phyloP scores from a whole-genome alignment of 2,329 filamentous ascomycete species.

The Didymella segeticola region DNA sequence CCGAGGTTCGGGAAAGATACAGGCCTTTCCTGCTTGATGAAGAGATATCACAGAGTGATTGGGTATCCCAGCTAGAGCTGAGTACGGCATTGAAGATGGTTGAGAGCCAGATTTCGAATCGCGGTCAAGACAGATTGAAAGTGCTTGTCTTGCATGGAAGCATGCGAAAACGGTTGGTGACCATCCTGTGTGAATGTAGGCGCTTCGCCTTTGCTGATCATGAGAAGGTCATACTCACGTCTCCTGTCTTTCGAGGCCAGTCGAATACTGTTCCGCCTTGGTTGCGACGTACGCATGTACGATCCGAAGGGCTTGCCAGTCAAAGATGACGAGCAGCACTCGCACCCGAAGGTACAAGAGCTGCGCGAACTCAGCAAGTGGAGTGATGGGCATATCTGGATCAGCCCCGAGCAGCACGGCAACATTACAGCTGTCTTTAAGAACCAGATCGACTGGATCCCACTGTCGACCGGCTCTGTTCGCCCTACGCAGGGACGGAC shows the following conservation, averaged over 20 bases:
- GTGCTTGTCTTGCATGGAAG: conserved; percentile 69
- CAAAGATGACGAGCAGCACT: conserved; percentile 67
- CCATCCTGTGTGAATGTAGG: no score
- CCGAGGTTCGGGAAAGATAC: conserved; percentile 56
- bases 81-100: conserved; percentile 60
- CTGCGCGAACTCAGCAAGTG: conserved; percentile 66
- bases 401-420: conserved; percentile 71
- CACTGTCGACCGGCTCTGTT: conserved; percentile 65
- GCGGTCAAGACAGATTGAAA: conserved; percentile 54
- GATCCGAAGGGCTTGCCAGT: conserved; percentile 65
- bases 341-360: conserved; percentile 68
- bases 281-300: conserved; percentile 70
- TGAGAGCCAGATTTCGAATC: conserved; percentile 53
- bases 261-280: conserved; percentile 67
- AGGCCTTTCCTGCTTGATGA: conserved; percentile 63
- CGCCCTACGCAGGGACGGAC: conserved; percentile 72
- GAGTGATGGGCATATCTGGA: conserved; percentile 72
- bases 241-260: conserved; percentile 66
- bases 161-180: conserved; percentile 54
- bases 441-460: conserved; percentile 75
- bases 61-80: conserved; percentile 64
- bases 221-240: conserved; percentile 63
- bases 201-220: not conserved
- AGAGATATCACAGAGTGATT: conserved; percentile 54
- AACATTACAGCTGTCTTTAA: conserved; percentile 69